A percentile compares a stretch with the other conserved stretches of the same genome.
Evolutionary conservation across 2,329 filamentous ascomycete species (phyloP).

Genomic region (Colletotrichum paranaense): DNA sequence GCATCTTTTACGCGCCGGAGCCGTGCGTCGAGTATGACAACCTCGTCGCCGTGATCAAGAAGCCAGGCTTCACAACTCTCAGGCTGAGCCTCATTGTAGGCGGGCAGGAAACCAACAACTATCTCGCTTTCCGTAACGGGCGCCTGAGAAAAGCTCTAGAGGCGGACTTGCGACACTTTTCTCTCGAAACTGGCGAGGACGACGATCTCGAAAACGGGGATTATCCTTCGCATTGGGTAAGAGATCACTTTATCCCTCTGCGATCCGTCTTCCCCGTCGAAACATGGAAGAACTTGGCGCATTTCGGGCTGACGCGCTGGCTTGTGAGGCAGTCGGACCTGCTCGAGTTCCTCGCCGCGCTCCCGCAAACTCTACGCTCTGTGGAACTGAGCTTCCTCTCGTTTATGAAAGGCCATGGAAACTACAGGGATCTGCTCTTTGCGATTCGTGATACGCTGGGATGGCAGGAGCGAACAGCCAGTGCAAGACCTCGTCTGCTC

Average conservation of each 20-base stretch:
- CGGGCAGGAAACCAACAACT: constrained; percentile 11
- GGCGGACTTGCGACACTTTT: constrained; percentile 39
- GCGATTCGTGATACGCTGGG: constrained; percentile 38
- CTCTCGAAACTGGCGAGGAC: constrained; percentile 37
- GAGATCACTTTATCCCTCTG: constrained; percentile 38
- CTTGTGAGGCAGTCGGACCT: constrained; percentile 41
- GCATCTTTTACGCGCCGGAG: not conserved
- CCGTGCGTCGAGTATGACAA: constrained; percentile 41
- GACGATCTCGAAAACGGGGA: not conserved
- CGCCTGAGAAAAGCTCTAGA: constrained; percentile 37
- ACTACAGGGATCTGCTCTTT: constrained; percentile 35
- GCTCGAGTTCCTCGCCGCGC: constrained; percentile 40
- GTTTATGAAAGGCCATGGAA: constrained; percentile 37
- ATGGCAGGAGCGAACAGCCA: constrained; percentile 28
- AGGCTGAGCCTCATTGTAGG: constrained; percentile 40
- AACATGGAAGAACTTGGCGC: constrained; percentile 41
- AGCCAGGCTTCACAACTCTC: constrained; percentile 42
- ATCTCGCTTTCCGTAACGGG: constrained; percentile 33
- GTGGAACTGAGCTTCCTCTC: constrained; percentile 47
- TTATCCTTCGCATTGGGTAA: not conserved
- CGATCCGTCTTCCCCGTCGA: constrained; percentile 44
- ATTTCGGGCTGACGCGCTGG: constrained; percentile 45
- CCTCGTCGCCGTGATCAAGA: constrained; percentile 38
- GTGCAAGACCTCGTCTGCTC: constrained; percentile 6
- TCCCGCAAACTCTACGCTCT: constrained; percentile 43